Evolutionary conservation across 1,139 yeast genomes (phyloP).

Genomic region (Hemisphaericaspora lyxosophila): DNA sequence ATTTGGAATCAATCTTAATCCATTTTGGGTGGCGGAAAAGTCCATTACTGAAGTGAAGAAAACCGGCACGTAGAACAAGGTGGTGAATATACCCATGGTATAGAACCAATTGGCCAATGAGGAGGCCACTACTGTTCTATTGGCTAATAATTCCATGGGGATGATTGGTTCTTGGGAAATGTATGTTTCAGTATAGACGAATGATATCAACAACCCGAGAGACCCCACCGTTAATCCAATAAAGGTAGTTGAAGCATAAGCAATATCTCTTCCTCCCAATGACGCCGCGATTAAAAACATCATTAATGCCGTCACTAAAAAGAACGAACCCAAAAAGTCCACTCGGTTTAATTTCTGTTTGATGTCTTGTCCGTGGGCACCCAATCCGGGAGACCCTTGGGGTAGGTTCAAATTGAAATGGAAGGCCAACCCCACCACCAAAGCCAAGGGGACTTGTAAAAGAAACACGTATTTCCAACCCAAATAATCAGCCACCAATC

Average conservation of each 20-base stretch:
- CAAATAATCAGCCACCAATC: slow-evolving; percentile 62
- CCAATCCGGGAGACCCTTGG: slow-evolving; percentile 49
- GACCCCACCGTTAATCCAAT: slow-evolving; percentile 24
- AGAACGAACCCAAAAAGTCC: slow-evolving; percentile 70
- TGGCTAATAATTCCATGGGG: slow-evolving; percentile 55
- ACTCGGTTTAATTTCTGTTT: slow-evolving; percentile 52
- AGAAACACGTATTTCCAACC: slow-evolving; percentile 76
- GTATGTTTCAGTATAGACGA: slow-evolving; percentile 53
- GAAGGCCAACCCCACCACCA: slow-evolving; percentile 45
- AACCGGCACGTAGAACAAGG: slow-evolving; percentile 64
- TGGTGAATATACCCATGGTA: slow-evolving; percentile 55
- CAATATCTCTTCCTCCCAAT: slow-evolving; percentile 60
- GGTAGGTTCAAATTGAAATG: slow-evolving; percentile 44
- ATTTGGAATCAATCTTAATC: slow-evolving; percentile 62
- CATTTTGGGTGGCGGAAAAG: slow-evolving; percentile 58
- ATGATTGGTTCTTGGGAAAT: slow-evolving; percentile 67
- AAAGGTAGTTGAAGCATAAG: slow-evolving; percentile 37
- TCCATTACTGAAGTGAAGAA: slow-evolving; percentile 59
- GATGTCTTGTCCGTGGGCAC: slow-evolving; percentile 37
- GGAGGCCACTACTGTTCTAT: slow-evolving; percentile 62
- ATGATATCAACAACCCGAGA: slow-evolving; percentile 23
- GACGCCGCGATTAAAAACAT: slow-evolving; percentile 63
- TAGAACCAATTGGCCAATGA: slow-evolving; percentile 68
- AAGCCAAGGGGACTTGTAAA: slow-evolving; percentile 61
- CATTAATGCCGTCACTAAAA: slow-evolving; percentile 57